Base-by-base conservation (phyloP, 2,329 filamentous ascomycete genomes). In the Epichloe sylvatica region DNA sequence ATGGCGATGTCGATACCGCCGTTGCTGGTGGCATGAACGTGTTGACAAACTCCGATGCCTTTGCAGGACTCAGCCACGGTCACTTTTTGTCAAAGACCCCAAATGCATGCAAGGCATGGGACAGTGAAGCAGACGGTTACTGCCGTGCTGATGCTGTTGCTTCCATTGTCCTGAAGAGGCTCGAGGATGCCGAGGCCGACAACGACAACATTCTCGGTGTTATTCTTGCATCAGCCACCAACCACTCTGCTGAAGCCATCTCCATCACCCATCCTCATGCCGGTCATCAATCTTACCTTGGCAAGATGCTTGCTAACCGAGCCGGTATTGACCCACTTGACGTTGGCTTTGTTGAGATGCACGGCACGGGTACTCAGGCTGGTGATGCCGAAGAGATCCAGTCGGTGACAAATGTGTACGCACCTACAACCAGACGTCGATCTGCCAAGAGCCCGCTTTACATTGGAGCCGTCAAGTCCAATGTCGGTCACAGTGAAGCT, bases 281-380 rank as follows among this genome's bases (percentile, higher is more conserved):
- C 4, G 83, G 79, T 13, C 83, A 84, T 0, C 88, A 94, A 64
- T 79, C 84, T 12, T 71, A 77, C 46, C 69, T 92, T 73, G 73
- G 53, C 72, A 74, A 45, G 71, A 23, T 23, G 21, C 21, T 94
- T 25, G 71, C 92, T 1, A 77, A 82, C 35, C 78, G 86, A 40
- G 82, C 85, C 23, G 83, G 83, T 50, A 75, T 92, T 13, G 82
- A 91, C 59, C 83, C 87, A 1, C 75, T 80, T 47, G 82, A 87
- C 50, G 77, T 95, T 30, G 80, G 81, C 63, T 94, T 91, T 57
- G 83, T 94, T 2, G 89, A 95, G 65, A 88, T 94, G 80, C 89
- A 95, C 63, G 89, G 90, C 4, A 94, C 88, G 1, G 89, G 89
- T 30, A 95, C 89, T 0, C 87, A 94, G 64, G 87, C 86, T 35